Evolutionary conservation across 2,329 filamentous ascomycete genomes (phyloP).

Genomic region (Coniella vitis): DNA sequence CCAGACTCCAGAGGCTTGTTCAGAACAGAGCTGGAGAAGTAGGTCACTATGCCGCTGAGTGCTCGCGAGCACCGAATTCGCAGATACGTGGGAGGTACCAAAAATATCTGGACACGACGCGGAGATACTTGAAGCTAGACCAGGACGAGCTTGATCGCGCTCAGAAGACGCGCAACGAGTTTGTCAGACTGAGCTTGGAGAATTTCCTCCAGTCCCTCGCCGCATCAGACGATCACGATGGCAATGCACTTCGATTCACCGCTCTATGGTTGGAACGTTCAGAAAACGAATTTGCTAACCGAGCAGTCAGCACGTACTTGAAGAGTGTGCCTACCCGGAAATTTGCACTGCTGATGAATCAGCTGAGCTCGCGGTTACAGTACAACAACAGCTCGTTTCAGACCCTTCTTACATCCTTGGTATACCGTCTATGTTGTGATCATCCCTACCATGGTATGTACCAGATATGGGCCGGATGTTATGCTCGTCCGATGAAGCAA

Average conservation of each 20-base stretch:
- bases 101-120: slow-evolving; percentile 62
- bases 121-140: slow-evolving; percentile 85
- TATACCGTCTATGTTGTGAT: slow-evolving; percentile 79
- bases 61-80: not conserved
- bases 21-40: slow-evolving; percentile 79
- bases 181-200: slow-evolving; percentile 81
- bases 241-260: slow-evolving; percentile 84
- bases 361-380: slow-evolving; percentile 87
- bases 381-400: slow-evolving; percentile 68
- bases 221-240: slow-evolving; percentile 82
- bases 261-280: slow-evolving; percentile 90
- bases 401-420: slow-evolving; percentile 61
- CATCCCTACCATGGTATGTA: slow-evolving; percentile 98
- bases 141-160: slow-evolving; percentile 78
- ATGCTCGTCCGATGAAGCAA: slow-evolving; percentile 59
- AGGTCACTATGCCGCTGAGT: slow-evolving; percentile 21
- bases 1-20: slow-evolving; percentile 70
- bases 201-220: slow-evolving; percentile 84
- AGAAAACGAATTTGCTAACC: slow-evolving; percentile 68
- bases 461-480: slow-evolving; percentile 81
- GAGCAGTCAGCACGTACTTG: slow-evolving; percentile 65
- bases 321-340: slow-evolving; percentile 77
- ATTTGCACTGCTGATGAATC: slow-evolving; percentile 89
- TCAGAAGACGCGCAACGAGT: slow-evolving; percentile 67
- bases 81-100: slow-evolving; percentile 62